Conservation (phyloP, 202 grass and related monocot genomes). For the Carex arenaria region DNA sequence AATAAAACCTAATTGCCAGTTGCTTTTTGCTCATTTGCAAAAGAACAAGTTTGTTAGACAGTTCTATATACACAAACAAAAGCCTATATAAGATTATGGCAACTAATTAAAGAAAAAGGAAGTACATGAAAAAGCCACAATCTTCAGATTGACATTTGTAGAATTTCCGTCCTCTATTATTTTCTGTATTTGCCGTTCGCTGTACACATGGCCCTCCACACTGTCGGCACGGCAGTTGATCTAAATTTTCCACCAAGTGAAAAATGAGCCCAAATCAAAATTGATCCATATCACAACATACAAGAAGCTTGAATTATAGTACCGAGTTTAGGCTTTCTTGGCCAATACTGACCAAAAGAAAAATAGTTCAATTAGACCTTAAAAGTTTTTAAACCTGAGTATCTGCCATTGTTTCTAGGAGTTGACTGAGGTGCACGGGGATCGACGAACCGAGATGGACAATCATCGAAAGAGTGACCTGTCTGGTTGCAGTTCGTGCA, state of each 20-base stretch:
- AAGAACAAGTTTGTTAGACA: background rate
- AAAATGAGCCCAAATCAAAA: conserved; percentile 9
- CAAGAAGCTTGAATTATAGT: background rate
- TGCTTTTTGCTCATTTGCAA: background rate
- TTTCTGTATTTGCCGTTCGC: conserved; percentile 76
- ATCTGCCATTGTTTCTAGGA: conserved; percentile 13
- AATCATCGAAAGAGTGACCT: conserved; percentile 49
- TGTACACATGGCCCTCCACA: conserved; percentile 54
- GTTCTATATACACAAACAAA: background rate
- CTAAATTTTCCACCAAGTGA: conserved; percentile 33
- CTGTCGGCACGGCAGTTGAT: conserved; percentile 56
- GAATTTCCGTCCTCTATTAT: conserved; percentile 85
- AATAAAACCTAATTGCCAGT: background rate
- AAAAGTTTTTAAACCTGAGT: conserved; percentile 10
- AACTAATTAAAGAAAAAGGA: background rate
- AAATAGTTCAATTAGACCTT: background rate
- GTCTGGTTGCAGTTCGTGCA: conserved; percentile 41
- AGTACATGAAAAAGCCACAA: conserved; percentile 77
- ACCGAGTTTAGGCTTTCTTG: background rate
- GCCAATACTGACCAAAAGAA: background rate
- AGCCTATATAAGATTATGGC: background rate
- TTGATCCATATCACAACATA: background rate
- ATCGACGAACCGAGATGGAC: conserved; percentile 31
- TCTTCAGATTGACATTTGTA: conserved; percentile 65
- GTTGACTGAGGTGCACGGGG: conserved; percentile 43